These are phyloP conservation scores for Clavariopsis aquatica DNA, from an alignment of 495 filamentous ascomycete genomes.

Conservation along the genomic window DNA sequence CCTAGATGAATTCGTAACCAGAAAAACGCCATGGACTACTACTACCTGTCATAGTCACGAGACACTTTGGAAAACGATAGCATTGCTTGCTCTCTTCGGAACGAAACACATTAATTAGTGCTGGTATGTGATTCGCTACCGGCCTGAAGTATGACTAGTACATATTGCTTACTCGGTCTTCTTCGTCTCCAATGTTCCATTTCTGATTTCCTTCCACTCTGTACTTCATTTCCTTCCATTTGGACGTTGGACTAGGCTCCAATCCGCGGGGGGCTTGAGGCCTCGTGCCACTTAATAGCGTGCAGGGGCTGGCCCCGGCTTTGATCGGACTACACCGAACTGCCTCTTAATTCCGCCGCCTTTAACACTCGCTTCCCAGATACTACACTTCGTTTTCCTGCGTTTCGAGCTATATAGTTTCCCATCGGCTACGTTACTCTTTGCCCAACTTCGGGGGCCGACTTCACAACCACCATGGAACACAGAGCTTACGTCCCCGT, in stretches of 20 bases:
- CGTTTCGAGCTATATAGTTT: not conserved
- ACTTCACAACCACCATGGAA: conserved; percentile 17
- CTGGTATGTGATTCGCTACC: not conserved
- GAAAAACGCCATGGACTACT: not conserved
- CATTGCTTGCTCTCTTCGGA: not conserved
- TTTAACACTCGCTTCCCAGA: not conserved
- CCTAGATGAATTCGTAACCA: not conserved
- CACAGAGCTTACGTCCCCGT: conserved; percentile 26
- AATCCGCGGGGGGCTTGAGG: not conserved
- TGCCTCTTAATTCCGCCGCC: not conserved
- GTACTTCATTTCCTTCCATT: not conserved
- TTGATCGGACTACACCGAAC: conserved; percentile 12
- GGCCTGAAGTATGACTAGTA: not conserved
- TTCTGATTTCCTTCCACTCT: not conserved
- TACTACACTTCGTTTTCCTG: not conserved
- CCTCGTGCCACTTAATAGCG: conserved; percentile 10
- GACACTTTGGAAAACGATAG: not conserved
- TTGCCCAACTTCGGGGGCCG: not conserved
- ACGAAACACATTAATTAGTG: not conserved
- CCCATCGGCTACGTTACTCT: not conserved
- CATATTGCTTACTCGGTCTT: not conserved
- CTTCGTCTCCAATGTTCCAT: not conserved
- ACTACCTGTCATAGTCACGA: not conserved
- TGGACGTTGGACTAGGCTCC: not conserved
- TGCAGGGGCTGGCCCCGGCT: conserved; percentile 7